These are phyloP conservation scores for Elaeis oleifera DNA, from an alignment of 202 grass and related monocot species.

Conservation along the genomic window DNA sequence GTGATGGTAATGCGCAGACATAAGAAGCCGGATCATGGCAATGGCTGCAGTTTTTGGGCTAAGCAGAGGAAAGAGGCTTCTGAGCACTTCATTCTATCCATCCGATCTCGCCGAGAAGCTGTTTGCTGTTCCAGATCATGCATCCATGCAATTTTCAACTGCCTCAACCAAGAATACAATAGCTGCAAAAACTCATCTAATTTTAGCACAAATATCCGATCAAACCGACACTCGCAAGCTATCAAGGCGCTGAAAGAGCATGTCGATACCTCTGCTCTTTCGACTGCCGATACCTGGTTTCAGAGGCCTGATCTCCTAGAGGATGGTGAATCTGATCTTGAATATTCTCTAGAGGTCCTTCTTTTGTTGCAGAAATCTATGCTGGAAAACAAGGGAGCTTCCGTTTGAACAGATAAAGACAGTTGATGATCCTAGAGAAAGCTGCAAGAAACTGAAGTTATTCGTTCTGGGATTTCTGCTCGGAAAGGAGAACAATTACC, in stretches of 20 bases:
- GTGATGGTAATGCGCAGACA: conserved; percentile 1
- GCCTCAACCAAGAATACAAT: conserved; percentile 40
- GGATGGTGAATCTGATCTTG: conserved; percentile 22
- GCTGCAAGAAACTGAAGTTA: conserved; percentile 19
- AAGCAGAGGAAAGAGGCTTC: conserved; percentile 75
- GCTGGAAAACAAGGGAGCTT: conserved; percentile 94
- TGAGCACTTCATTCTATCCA: conserved; percentile 46
- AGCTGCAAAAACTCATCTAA: conserved; percentile 50
- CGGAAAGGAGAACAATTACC: conserved; percentile 50
- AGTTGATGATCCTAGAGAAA: conserved; percentile 13
- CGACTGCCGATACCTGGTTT: background rate
- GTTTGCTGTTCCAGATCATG: conserved; percentile 12
- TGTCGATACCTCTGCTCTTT: conserved; percentile 11
- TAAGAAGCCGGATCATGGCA: conserved; percentile 41
- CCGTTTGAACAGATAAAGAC: conserved; percentile 39
- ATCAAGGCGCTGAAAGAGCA: conserved; percentile 69
- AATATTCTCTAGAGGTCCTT: conserved; percentile 66
- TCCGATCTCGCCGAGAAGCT: conserved; percentile 40
- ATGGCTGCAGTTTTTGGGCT: conserved; percentile 75
- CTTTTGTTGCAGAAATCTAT: conserved; percentile 76
- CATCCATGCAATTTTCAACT: conserved; percentile 33
- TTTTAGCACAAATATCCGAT: conserved; percentile 22
- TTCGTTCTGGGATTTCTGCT: conserved; percentile 53
- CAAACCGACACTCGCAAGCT: conserved; percentile 47
- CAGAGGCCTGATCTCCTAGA: background rate